A percentile compares a stretch with the other conserved stretches of the same genome.
These are phyloP conservation scores for Blastobotrys mokoenaii DNA, from an alignment of 805 yeast genomes.

Conservation along the genomic window DNA sequence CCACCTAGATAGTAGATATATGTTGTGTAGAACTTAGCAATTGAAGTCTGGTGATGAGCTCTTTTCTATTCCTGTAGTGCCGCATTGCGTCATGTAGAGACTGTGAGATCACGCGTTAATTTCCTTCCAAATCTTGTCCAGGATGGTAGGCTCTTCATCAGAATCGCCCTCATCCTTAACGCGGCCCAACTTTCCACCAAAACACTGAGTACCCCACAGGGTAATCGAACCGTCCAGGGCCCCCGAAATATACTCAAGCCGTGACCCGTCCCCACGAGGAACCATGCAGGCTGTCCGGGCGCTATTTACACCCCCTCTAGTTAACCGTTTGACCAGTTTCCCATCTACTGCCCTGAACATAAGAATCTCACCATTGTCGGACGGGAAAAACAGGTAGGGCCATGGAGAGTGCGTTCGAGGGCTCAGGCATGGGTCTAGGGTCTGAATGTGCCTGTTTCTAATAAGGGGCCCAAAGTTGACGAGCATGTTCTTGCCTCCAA, in stretches of 20 bases:
- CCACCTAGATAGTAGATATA: too few species aligned
- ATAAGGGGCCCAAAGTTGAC: slow-evolving; percentile 73
- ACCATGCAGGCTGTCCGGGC: slow-evolving; percentile 46
- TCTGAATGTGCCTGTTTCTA: slow-evolving; percentile 53
- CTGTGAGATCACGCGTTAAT: not conserved
- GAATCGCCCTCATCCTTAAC: slow-evolving; percentile 4
- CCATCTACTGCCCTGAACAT: slow-evolving; percentile 55
- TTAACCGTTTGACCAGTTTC: slow-evolving; percentile 49
- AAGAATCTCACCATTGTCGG: slow-evolving; percentile 65
- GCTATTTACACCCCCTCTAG: slow-evolving; percentile 33
- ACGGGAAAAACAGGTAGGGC: slow-evolving; percentile 59
- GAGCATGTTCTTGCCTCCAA: slow-evolving; percentile 47
- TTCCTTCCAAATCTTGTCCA: slow-evolving; percentile 11
- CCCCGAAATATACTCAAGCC: slow-evolving; percentile 47
- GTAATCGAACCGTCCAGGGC: slow-evolving; percentile 59
- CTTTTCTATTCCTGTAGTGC: too few species aligned
- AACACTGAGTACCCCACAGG: slow-evolving; percentile 40
- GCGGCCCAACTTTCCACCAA: slow-evolving; percentile 7
- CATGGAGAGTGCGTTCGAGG: slow-evolving; percentile 44
- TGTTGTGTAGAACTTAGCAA: too few species aligned
- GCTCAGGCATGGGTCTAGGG: slow-evolving; percentile 46
- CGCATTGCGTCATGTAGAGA: too few species aligned
- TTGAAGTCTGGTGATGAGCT: too few species aligned
- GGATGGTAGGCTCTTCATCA: slow-evolving; percentile 8
- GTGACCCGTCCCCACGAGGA: slow-evolving; percentile 36